phyloP scores from a whole-genome alignment of 1,139 yeast species.

The Saccharomyces hybrid region DNA sequence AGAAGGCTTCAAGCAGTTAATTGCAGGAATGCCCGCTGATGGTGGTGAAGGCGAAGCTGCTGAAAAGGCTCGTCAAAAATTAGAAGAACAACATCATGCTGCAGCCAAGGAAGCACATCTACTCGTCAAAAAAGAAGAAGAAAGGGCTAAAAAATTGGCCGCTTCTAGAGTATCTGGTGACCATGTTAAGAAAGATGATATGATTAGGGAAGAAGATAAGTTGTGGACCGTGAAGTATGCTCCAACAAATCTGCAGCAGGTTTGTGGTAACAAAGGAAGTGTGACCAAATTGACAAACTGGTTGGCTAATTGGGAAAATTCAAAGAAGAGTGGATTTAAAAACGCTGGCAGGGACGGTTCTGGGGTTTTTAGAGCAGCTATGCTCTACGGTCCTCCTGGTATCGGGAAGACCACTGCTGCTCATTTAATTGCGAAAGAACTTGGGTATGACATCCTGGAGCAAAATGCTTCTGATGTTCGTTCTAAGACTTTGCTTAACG shows the following conservation, averaged over 20 bases:
- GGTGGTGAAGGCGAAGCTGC: conserved; percentile 86
- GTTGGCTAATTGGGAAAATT: conserved; percentile 70
- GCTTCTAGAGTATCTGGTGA: conserved; percentile 23
- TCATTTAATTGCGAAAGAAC: conserved; percentile 56
- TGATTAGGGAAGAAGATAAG: conserved; percentile 39
- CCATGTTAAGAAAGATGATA: conserved; percentile 14
- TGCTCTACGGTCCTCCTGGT: conserved; percentile 83
- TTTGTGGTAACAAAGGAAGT: conserved; percentile 85
- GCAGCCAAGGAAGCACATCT: conserved; percentile 46
- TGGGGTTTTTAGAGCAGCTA: conserved; percentile 67
- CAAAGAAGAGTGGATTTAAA: conserved; percentile 49
- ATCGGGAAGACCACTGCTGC: conserved; percentile 81
- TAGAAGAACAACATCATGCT: conserved; percentile 55
- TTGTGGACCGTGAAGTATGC: conserved; percentile 95
- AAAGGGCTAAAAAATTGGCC: conserved; percentile 12
- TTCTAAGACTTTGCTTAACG: conserved; percentile 66
- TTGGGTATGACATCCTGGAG: conserved; percentile 68
- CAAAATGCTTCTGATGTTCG: conserved; percentile 86
- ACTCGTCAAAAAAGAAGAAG: conserved; percentile 34
- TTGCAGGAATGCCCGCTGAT: conserved; percentile 80
- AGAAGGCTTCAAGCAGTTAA: conserved; percentile 71
- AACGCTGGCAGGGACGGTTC: conserved; percentile 52
- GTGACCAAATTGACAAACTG: conserved; percentile 60
- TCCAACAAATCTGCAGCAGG: conserved; percentile 63
- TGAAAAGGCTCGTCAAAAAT: conserved; percentile 58